These are phyloP conservation scores for Fereydounia khargensis DNA, from an alignment of 1,284 basidiomycete genomes.

Conservation along the genomic window DNA sequence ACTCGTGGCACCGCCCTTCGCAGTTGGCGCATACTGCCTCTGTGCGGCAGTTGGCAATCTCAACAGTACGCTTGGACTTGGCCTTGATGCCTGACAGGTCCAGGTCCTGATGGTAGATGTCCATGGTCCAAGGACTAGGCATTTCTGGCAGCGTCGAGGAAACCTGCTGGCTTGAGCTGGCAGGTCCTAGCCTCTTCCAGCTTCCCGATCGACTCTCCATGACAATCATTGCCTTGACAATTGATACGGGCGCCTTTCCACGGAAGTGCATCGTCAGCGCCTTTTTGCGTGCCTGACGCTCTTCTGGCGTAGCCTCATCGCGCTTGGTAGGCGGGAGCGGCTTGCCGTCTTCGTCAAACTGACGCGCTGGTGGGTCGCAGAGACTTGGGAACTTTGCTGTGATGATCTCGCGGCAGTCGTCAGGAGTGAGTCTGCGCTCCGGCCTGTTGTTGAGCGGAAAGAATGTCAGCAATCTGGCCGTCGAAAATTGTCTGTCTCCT, in stretches of 20 bases:
- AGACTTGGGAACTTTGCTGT: slow-evolving; percentile 17
- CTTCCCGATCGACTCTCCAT: slow-evolving; percentile 30
- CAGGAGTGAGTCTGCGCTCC: slow-evolving; percentile 6
- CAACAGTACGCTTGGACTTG: slow-evolving; percentile 36
- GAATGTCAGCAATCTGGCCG: not conserved
- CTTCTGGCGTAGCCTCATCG: slow-evolving; percentile 36
- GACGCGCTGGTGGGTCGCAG: slow-evolving; percentile 24
- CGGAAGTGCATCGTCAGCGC: slow-evolving; percentile 21
- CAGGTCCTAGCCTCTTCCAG: slow-evolving; percentile 24
- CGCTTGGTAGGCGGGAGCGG: slow-evolving; percentile 40
- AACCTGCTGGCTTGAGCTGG: not conserved
- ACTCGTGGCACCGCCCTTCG: slow-evolving; percentile 13
- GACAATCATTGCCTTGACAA: slow-evolving; percentile 47
- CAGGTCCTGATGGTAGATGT: slow-evolving; percentile 32
- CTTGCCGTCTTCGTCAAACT: slow-evolving; percentile 34
- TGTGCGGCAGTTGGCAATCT: slow-evolving; percentile 28
- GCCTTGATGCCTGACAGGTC: slow-evolving; percentile 28
- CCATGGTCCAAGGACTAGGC: slow-evolving; percentile 40
- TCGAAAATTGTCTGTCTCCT: too few species aligned
- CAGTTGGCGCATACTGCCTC: slow-evolving; percentile 32
- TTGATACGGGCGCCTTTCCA: slow-evolving; percentile 29
- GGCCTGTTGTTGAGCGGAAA: too few species aligned
- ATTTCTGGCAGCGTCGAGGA: slow-evolving; percentile 23
- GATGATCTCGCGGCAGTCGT: slow-evolving; percentile 13
- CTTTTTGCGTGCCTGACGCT: slow-evolving; percentile 24